These are phyloP conservation scores for Debaryomyces prosopidis DNA, from an alignment of 805 yeast species.

Conservation along the genomic window DNA sequence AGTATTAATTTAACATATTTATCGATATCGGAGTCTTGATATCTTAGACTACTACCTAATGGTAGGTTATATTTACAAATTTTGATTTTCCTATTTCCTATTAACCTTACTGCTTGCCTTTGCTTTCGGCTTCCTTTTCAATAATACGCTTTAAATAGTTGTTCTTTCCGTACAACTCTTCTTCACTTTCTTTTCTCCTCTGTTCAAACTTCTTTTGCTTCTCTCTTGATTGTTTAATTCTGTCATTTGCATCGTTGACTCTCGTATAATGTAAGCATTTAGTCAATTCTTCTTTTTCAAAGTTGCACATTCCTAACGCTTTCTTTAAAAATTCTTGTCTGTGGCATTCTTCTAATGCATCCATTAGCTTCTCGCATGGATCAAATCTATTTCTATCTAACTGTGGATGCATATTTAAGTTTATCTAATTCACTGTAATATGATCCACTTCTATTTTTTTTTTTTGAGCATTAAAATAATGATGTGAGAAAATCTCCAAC, in stretches of 20 bases:
- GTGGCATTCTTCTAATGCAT: conserved; percentile 89
- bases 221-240: conserved; percentile 52
- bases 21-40: background rate
- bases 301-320: conserved; percentile 82
- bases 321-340: conserved; percentile 63
- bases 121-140: conserved; percentile 33
- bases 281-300: conserved; percentile 74
- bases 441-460: too few relatives aligned
- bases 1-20: background rate
- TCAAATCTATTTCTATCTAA: conserved; percentile 43
- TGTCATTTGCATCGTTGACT: conserved; percentile 57
- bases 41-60: too few relatives aligned
- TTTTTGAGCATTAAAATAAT: background rate
- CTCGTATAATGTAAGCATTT: conserved; percentile 82
- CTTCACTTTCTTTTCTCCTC: conserved; percentile 63
- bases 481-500: background rate
- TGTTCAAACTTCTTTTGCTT: conserved; percentile 55
- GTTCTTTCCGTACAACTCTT: conserved; percentile 79
- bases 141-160: conserved; percentile 65
- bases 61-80: too few relatives aligned
- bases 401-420: conserved; percentile 42
- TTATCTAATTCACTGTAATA: background rate
- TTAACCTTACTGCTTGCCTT: conserved; percentile 2
- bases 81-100: background rate
- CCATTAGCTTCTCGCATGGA: conserved; percentile 76